Evolutionary conservation across 2,329 filamentous ascomycete genomes (phyloP).

Genomic region (Paraphoma chrysanthemicola): DNA sequence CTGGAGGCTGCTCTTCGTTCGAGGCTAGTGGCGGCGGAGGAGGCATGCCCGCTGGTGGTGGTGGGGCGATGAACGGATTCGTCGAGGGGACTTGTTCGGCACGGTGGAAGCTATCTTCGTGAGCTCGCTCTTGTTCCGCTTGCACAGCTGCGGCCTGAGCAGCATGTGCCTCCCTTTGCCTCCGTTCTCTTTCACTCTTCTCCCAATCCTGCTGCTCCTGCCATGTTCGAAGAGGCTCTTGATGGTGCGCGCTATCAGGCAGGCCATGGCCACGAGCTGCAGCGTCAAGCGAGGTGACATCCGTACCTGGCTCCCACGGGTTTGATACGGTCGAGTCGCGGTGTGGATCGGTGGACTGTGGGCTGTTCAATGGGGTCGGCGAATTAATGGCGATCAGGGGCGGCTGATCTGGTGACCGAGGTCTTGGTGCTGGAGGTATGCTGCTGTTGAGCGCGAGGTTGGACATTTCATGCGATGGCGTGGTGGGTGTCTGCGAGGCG

Average conservation of each 20-base stretch:
- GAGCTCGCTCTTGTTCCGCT: conserved; percentile 32
- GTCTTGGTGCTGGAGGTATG: conserved; percentile 12
- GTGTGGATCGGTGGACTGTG: conserved; percentile 28
- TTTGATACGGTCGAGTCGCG: conserved; percentile 33
- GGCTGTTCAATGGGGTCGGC: conserved; percentile 21
- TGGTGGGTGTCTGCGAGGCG: conserved; percentile 48
- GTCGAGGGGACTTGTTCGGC: conserved; percentile 24
- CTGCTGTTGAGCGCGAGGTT: conserved; percentile 43
- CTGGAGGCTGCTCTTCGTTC: conserved; percentile 38
- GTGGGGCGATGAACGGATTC: conserved; percentile 7
- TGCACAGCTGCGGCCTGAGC: conserved; percentile 24
- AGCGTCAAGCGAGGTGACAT: conserved; percentile 36
- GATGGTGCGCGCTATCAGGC: conserved; percentile 18
- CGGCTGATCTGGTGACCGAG: conserved; percentile 29
- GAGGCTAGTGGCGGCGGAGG: conserved; percentile 12
- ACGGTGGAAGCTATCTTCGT: conserved; percentile 34
- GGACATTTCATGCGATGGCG: conserved; percentile 47
- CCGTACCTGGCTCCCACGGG: conserved; percentile 37
- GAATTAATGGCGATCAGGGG: conserved; percentile 37
- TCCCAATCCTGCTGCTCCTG: conserved; percentile 44
- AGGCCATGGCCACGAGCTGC: conserved; percentile 34
- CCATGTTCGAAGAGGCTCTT: conserved; percentile 28
- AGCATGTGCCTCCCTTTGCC: conserved; percentile 25
- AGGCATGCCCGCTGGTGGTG: conserved; percentile 7
- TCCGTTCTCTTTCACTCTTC: conserved; percentile 28